These are phyloP conservation scores for Sungouiozyma ichnusensis DNA, from an alignment of 805 yeast species.

Conservation along the genomic window DNA sequence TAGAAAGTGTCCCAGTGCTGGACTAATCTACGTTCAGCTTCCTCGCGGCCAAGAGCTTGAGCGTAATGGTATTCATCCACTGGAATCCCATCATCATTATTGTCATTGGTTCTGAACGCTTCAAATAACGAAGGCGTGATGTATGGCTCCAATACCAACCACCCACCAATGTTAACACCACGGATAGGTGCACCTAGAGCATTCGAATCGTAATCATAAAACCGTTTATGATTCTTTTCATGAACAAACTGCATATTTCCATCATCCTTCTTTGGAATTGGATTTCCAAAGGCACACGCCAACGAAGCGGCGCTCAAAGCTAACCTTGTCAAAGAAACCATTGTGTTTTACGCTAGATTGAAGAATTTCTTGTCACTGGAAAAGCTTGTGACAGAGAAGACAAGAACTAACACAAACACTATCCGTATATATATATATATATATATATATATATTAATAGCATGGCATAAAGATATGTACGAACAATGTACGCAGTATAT, in stretches of 20 bases:
- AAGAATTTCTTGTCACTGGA: not conserved
- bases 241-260: conserved; percentile 12
- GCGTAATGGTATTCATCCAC: conserved; percentile 76
- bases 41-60: conserved; percentile 47
- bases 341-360: not conserved
- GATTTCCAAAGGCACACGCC: conserved; percentile 3
- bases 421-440: too few relatives aligned
- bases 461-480: too few relatives aligned
- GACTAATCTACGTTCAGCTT: conserved; percentile 41
- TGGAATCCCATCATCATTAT: conserved; percentile 39
- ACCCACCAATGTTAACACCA: conserved; percentile 83
- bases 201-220: conserved; percentile 13
- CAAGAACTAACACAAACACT: too few relatives aligned
- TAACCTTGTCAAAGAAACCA: conserved; percentile 2
- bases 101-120: conserved; percentile 31
- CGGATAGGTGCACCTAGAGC: conserved; percentile 8
- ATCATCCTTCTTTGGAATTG: conserved; percentile 13
- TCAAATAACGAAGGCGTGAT: conserved; percentile 72
- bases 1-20: conserved; percentile 77
- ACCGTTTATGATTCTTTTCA: conserved; percentile 14
- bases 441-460: too few relatives aligned
- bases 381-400: too few relatives aligned
- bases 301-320: not conserved
- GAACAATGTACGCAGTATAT: too few relatives aligned
- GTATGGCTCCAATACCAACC: conserved; percentile 81